phyloP scores from a whole-genome alignment of 192 early-diverging fungal genomes.

The Physocladia obscura region DNA sequence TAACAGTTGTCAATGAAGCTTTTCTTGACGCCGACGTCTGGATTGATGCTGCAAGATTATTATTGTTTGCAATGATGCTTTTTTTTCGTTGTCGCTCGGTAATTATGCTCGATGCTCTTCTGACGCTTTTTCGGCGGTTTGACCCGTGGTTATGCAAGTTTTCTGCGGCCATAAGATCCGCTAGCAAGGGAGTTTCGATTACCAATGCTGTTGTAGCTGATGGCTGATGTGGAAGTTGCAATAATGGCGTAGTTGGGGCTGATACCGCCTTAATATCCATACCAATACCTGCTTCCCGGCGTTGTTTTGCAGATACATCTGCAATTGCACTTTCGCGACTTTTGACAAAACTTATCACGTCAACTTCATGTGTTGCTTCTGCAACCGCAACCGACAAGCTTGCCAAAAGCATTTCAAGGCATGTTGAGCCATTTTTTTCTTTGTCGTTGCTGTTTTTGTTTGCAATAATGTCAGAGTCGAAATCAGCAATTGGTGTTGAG shows the following conservation, averaged over 20 bases:
- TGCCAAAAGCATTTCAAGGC: not conserved
- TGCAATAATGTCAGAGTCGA: too few relatives aligned
- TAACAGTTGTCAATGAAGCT: not conserved
- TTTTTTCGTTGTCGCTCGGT: not conserved
- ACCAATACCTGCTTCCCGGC: not conserved
- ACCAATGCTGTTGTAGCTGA: too few relatives aligned
- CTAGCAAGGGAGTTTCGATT: not conserved
- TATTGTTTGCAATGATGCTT: too few relatives aligned
- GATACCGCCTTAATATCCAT: not conserved
- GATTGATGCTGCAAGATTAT: too few relatives aligned
- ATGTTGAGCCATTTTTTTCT: not conserved
- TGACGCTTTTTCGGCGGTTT: slow-evolving; percentile 32
- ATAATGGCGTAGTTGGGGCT: too few relatives aligned
- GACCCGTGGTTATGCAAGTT: slow-evolving; percentile 10
- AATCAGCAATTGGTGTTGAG: not conserved
- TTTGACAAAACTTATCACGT: not conserved
- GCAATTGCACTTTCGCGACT: not conserved
- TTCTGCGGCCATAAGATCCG: slow-evolving; percentile 8
- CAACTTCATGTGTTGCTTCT: slow-evolving; percentile 9
- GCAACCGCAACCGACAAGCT: not conserved
- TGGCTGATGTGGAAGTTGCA: too few relatives aligned
- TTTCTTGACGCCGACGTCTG: not conserved
- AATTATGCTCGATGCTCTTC: slow-evolving; percentile 16
- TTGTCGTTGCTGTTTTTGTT: not conserved
- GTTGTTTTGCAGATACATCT: not conserved